Percentiles rank a stretch among this genome's conserved stretches.
These are phyloP conservation scores for Endotrypanum monterogeii DNA, from an alignment of 208 protist genomes.

Conservation along the genomic window DNA sequence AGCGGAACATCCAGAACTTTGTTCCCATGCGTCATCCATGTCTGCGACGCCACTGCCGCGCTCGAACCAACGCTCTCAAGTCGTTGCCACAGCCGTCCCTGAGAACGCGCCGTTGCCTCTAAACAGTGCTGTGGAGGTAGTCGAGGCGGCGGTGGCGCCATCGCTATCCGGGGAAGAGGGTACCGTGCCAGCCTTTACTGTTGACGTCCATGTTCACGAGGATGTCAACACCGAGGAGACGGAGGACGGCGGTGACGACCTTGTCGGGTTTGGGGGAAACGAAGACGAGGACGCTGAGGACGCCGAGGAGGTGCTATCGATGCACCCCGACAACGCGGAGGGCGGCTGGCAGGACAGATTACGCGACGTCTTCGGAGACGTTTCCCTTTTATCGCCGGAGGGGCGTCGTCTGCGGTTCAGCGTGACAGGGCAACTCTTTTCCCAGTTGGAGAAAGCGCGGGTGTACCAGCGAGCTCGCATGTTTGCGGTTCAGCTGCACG, in stretches of 20 bases:
- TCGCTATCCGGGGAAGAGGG: neutral
- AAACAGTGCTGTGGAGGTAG: neutral
- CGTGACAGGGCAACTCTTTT: slow-evolving; percentile 72
- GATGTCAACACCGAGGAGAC: neutral
- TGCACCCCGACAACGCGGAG: neutral
- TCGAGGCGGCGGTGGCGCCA: neutral
- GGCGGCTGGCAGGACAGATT: neutral
- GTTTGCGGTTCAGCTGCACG: slow-evolving; percentile 74
- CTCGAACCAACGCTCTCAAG: neutral
- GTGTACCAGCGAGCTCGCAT: slow-evolving; percentile 80
- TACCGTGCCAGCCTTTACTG: neutral
- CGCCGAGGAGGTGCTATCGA: neutral
- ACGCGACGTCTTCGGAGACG: slow-evolving; percentile 11
- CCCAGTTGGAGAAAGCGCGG: slow-evolving; percentile 55
- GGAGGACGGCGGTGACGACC: slow-evolving; percentile 13
- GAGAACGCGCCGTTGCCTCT: neutral
- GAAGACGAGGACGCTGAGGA: slow-evolving; percentile 16
- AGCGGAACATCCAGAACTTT: slow-evolving; percentile 12
- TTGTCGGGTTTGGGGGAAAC: slow-evolving; percentile 7
- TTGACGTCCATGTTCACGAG: neutral
- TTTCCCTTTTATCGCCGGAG: neutral
- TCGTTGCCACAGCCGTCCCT: neutral
- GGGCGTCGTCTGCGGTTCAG: slow-evolving; percentile 28
- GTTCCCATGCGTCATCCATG: neutral
- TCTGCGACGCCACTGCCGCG: neutral